Conservation (phyloP, 768 basidiomycete genomes). For the Lactarius sp. region DNA sequence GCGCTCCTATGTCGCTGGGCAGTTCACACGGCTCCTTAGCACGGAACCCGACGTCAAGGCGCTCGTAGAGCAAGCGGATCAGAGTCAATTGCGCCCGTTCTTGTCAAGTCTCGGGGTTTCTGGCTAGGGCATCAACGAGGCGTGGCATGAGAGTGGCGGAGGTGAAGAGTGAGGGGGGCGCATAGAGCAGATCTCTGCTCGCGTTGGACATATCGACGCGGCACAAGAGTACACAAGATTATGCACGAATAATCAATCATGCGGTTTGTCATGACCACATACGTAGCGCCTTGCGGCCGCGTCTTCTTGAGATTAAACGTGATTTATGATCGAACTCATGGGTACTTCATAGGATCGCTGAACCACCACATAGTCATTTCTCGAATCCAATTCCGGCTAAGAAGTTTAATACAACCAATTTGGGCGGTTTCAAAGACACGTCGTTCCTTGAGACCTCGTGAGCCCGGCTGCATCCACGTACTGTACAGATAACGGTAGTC, state of each 20-base stretch:
- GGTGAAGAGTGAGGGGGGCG: too few species aligned
- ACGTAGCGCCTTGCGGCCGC: neutral
- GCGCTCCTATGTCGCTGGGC: slow-evolving; percentile 47
- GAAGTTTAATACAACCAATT: neutral
- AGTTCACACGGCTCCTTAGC: slow-evolving; percentile 28
- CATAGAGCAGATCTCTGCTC: neutral
- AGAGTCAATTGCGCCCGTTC: slow-evolving; percentile 29
- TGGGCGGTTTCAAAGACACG: too few species aligned
- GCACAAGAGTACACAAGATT: neutral
- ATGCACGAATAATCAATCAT: neutral
- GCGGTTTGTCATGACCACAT: neutral
- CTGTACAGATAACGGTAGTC: neutral
- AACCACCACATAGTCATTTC: neutral
- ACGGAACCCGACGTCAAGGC: slow-evolving; percentile 25
- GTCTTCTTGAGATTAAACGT: neutral
- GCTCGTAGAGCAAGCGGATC: slow-evolving; percentile 29
- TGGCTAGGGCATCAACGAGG: slow-evolving; percentile 25
- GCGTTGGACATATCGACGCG: neutral
- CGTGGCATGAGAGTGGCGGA: neutral
- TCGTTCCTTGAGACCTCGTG: too few species aligned
- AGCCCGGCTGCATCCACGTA: neutral
- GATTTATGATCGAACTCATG: neutral
- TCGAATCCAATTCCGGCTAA: neutral
- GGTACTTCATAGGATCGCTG: neutral
- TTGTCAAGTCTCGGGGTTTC: slow-evolving; percentile 33